Percentiles rank a stretch among this genome's conserved stretches.
Conservation (phyloP, 495 filamentous ascomycete genomes). For the Bombardia bombarda region DNA sequence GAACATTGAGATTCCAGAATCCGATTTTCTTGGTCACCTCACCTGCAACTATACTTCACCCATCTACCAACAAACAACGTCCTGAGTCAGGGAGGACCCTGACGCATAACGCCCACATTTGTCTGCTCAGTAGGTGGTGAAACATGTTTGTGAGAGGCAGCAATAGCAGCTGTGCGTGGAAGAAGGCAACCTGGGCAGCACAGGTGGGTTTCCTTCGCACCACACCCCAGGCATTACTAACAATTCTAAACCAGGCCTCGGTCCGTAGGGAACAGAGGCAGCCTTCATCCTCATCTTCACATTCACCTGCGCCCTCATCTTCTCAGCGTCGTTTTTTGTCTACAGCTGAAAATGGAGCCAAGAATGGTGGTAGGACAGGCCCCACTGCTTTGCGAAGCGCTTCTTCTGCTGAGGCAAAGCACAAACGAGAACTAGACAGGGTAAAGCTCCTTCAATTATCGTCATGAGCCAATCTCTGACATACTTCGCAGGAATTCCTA, state of each 20-base stretch:
- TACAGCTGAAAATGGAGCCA: conserved; percentile 8
- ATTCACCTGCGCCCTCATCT: neutral
- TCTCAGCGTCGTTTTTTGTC: conserved; percentile 7
- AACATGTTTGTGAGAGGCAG: conserved; percentile 13
- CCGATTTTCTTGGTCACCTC: too few relatives aligned
- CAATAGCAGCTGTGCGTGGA: conserved; percentile 13
- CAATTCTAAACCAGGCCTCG: neutral
- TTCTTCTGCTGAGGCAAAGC: conserved; percentile 32
- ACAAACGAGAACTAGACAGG: conserved; percentile 34
- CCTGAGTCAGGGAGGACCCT: too few relatives aligned
- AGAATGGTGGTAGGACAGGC: neutral
- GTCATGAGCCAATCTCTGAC: too few relatives aligned
- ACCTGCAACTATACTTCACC: too few relatives aligned
- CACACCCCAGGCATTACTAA: neutral
- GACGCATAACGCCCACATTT: too few relatives aligned
- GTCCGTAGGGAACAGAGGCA: conserved; percentile 1
- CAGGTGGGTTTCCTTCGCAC: conserved; percentile 8
- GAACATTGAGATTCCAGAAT: too few relatives aligned
- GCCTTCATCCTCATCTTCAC: neutral
- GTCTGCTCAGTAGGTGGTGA: too few relatives aligned
- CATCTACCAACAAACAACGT: too few relatives aligned
- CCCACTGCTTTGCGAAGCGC: conserved; percentile 6
- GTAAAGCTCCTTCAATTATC: conserved; percentile 18
- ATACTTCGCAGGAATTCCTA: conserved; percentile 59
- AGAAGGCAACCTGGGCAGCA: conserved; percentile 14